phyloP scores from a whole-genome alignment of 1,284 basidiomycete species.

The Ceratobasidium sp. region DNA sequence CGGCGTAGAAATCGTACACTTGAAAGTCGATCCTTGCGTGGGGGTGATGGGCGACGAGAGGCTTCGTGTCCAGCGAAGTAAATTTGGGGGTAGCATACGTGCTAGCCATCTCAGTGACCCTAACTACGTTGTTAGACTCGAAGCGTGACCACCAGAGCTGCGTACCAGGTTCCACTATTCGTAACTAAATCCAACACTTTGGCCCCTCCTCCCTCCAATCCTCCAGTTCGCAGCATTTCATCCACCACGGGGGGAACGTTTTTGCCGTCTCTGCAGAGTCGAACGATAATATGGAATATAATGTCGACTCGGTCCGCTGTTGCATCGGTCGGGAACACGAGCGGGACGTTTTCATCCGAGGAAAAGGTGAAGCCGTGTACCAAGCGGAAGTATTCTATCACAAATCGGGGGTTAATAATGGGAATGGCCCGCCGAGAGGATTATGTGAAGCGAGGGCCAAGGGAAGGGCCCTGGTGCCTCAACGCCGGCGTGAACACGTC shows the following conservation, averaged over 20 bases:
- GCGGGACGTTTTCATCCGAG: constrained; percentile 23
- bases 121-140: background rate
- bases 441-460: too few species aligned
- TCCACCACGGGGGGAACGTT: background rate
- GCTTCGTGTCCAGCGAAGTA: constrained; percentile 30
- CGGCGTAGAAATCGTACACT: constrained; percentile 28
- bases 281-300: constrained; percentile 4
- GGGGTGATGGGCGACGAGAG: background rate
- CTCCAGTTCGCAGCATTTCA: constrained; percentile 1
- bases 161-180: constrained; percentile 26
- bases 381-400: constrained; percentile 16
- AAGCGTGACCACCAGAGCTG: background rate
- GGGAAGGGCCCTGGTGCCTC: too few species aligned
- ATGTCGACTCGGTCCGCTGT: constrained; percentile 11
- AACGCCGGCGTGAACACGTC: too few species aligned
- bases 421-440: too few species aligned
- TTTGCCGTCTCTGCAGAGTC: background rate
- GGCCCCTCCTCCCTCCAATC: background rate
- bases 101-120: constrained; percentile 31
- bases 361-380: constrained; percentile 13
- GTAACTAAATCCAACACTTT: constrained; percentile 8
- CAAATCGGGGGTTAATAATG: background rate
- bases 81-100: background rate
- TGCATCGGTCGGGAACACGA: constrained; percentile 13
- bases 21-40: constrained; percentile 19